Evolutionary conservation across 768 basidiomycete genomes (phyloP).

Genomic region (Tricholoma furcatifolium): DNA sequence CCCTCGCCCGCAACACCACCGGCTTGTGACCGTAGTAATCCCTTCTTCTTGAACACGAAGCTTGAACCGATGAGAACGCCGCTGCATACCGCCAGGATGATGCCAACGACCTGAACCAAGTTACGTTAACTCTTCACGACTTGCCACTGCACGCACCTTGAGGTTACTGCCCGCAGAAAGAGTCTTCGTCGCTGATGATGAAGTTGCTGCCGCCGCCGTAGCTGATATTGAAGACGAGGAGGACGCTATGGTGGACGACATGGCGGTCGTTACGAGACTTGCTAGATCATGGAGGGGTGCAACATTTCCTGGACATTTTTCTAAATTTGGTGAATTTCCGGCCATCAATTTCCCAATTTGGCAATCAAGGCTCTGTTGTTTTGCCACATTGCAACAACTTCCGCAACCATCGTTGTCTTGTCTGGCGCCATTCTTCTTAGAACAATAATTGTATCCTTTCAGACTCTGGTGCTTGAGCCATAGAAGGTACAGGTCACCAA

Average conservation of each 20-base stretch:
- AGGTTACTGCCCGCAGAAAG: slow-evolving; percentile 45
- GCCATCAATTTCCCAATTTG: not conserved
- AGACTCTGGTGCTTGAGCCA: no score
- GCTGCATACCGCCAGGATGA: slow-evolving; percentile 71
- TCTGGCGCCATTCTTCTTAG: no score
- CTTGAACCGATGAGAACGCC: slow-evolving; percentile 89
- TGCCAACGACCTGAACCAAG: slow-evolving; percentile 62
- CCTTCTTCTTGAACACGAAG: slow-evolving; percentile 99
- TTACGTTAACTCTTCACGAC: slow-evolving; percentile 8
- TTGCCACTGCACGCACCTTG: slow-evolving; percentile 39
- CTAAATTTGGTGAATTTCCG: not conserved
- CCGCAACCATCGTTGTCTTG: no score
- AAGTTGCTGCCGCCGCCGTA: slow-evolving; percentile 36
- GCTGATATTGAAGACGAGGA: slow-evolving; percentile 32
- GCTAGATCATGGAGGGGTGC: not conserved
- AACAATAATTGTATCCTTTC: no score
- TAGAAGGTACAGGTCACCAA: no score
- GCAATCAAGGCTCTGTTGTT: not conserved
- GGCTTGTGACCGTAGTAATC: slow-evolving; percentile 75
- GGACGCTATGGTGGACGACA: slow-evolving; percentile 28
- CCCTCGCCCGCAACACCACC: slow-evolving; percentile 81
- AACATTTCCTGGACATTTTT: not conserved
- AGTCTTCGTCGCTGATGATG: slow-evolving; percentile 34
- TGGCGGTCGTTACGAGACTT: slow-evolving; percentile 20
- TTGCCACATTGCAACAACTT: no score